Evolutionary conservation across 257 asterid genomes (phyloP), one percentile per base, ranked within the genome.

Genomic region (Fraxinus cuspidata): DNA sequence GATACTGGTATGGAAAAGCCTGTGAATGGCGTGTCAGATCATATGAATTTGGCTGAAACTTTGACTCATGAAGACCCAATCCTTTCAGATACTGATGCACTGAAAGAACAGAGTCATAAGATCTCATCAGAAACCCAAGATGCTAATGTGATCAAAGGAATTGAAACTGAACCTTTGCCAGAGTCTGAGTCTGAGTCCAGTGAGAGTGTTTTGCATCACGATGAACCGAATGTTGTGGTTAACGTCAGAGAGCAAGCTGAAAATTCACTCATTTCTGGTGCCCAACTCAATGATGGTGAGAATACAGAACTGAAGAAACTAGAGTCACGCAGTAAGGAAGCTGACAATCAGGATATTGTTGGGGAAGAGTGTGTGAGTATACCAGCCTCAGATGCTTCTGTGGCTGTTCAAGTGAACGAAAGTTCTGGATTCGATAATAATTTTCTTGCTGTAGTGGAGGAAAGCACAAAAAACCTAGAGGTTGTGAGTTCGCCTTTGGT

Each of bases 11-110:
- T 69, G 19, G 71, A 67, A 73, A 70, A 77, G 77, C 86, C 84
- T 32, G 90, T 82, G 74, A 89, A 86, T 87, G 86, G 87, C 44
- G 80, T 76, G 29, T 16, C 66, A 15, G 69, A 71, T 79, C 82
- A 81, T 74, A 78, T 71, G 74, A 58, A 44, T 51, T 10, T 73
- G 81, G 84, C 28, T 25, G 80, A 47, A 60, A 58, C 78, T 38
- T 34, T 32, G 77, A 72, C 65, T 71, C 71, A 58, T 68, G 88
- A 80, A 42, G 75, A 66, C 35, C 51, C 66, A 72, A 27, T 58
- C 70, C 69, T 49, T 80, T 75, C 73, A 70, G 75, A 80, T 79
- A 70, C 75, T 53, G 84, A 82, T 58, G 72, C 71, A 49, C 70
- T 51, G 72, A 86, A 81, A 80, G 84, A 76, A 71, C 80, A 44